Evolutionary conservation across 2,329 filamentous ascomycete genomes (phyloP).

Genomic region (Cladosporium velox): DNA sequence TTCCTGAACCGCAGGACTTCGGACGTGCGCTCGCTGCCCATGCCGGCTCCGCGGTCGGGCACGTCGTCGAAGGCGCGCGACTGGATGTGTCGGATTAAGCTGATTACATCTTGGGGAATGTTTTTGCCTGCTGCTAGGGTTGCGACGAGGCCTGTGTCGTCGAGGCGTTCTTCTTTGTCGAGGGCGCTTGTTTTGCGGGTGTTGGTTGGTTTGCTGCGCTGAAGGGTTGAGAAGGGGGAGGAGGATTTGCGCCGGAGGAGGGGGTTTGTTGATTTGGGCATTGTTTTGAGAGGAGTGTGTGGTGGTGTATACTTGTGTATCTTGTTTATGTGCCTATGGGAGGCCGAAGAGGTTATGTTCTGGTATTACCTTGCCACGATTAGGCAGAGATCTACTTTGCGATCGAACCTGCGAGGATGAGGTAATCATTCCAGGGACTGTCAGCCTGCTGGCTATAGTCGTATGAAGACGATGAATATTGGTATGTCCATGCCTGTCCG

Average conservation of each 20-base stretch:
- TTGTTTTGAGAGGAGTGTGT: conserved; percentile 22
- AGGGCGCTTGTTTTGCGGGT: conserved; percentile 26
- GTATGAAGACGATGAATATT: not conserved
- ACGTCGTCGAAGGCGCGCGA: conserved; percentile 65
- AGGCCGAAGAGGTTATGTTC: not conserved
- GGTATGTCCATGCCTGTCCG: no score
- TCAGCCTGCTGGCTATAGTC: conserved; percentile 1
- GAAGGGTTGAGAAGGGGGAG: conserved; percentile 42
- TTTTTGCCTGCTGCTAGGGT: conserved; percentile 59
- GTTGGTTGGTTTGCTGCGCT: conserved; percentile 38
- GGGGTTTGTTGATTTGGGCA: conserved; percentile 33
- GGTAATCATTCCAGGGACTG: conserved; percentile 12
- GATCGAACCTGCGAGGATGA: conserved; percentile 5
- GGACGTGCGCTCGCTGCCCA: conserved; percentile 64
- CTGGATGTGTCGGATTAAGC: conserved; percentile 60
- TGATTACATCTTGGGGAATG: conserved; percentile 58
- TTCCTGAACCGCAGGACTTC: conserved; percentile 64
- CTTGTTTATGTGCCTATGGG: not conserved
- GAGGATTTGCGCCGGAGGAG: conserved; percentile 41
- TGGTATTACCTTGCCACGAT: conserved; percentile 3
- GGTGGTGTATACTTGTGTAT: conserved; percentile 23
- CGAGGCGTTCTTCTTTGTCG: conserved; percentile 47
- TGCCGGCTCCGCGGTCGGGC: conserved; percentile 59
- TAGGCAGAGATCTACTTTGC: not conserved
- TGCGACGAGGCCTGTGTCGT: conserved; percentile 61